These are phyloP conservation scores for Croton setiger DNA, from an alignment of 441 rosid species.

Conservation along the genomic window DNA sequence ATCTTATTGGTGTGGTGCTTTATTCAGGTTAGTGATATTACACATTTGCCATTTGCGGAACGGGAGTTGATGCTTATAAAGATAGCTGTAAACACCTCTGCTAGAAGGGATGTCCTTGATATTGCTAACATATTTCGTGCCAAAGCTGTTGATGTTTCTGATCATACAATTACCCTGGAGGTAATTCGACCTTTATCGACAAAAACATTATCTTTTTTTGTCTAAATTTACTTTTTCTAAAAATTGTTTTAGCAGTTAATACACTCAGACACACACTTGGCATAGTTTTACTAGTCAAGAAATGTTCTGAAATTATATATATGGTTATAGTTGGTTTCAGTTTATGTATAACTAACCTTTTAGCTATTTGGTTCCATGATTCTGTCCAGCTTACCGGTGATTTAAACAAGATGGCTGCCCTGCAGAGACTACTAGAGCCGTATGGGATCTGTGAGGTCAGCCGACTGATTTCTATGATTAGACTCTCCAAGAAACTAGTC, in stretches of 20 bases:
- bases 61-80: slow-evolving; percentile 64
- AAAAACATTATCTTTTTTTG: background rate
- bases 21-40: slow-evolving; percentile 51
- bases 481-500: background rate
- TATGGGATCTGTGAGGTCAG: slow-evolving; percentile 85
- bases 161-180: slow-evolving; percentile 78
- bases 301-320: background rate
- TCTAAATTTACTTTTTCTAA: background rate
- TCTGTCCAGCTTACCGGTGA: slow-evolving; percentile 71
- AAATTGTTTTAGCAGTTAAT: background rate
- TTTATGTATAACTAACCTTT: background rate
- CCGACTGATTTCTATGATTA: slow-evolving; percentile 13
- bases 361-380: slow-evolving; percentile 3
- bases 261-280: background rate
- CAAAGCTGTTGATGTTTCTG: slow-evolving; percentile 69
- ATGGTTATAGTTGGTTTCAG: background rate
- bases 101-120: slow-evolving; percentile 68
- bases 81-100: slow-evolving; percentile 60
- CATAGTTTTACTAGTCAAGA: background rate
- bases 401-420: slow-evolving; percentile 75
- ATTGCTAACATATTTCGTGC: slow-evolving; percentile 71
- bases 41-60: slow-evolving; percentile 52
- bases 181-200: slow-evolving; percentile 25
- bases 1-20: slow-evolving; percentile 9
- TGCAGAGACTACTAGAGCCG: slow-evolving; percentile 76